These are phyloP conservation scores for Tubosaeta brunneosetosa DNA, from an alignment of 768 basidiomycete species.

Conservation along the genomic window DNA sequence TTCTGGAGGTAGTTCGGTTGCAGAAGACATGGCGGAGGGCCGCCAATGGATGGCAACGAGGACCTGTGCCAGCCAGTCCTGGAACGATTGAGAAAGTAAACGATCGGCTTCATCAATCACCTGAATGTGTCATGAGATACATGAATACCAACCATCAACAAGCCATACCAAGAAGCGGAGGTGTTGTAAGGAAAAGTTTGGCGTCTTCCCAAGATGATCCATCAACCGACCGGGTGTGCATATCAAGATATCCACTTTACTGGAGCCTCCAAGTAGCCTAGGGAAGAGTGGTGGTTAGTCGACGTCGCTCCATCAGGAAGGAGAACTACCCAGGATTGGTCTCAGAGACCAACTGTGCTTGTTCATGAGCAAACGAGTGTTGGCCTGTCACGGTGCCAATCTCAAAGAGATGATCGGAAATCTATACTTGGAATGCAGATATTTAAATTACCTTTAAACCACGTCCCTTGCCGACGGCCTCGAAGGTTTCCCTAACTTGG, in stretches of 20 bases:
- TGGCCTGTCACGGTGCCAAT: constrained; percentile 87
- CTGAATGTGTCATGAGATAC: constrained; percentile 34
- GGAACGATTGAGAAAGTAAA: constrained; percentile 92
- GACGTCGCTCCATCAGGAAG: background rate
- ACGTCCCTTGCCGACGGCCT: constrained; percentile 76
- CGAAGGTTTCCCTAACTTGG: constrained; percentile 92
- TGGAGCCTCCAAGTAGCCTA: constrained; percentile 80
- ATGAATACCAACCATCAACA: background rate
- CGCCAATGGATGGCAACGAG: constrained; percentile 63
- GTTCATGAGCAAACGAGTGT: constrained; percentile 91
- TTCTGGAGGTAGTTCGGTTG: constrained; percentile 3
- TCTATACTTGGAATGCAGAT: background rate
- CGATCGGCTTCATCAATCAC: constrained; percentile 98
- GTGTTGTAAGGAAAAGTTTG: constrained; percentile 89
- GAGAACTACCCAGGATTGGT: constrained; percentile 44
- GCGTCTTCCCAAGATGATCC: constrained; percentile 85
- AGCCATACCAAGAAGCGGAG: constrained; percentile 84
- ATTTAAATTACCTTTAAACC: constrained; percentile 63
- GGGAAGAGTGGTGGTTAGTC: background rate
- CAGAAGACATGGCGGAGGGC: constrained; percentile 4
- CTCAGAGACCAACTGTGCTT: constrained; percentile 70
- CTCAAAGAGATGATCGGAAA: constrained; percentile 28
- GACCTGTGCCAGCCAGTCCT: constrained; percentile 89
- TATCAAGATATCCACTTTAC: constrained; percentile 89
- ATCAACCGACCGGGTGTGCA: constrained; percentile 95